Evolutionary conservation across 2,329 filamentous ascomycete species (phyloP).

Genomic region (Bimuria novae-zelandiae): DNA sequence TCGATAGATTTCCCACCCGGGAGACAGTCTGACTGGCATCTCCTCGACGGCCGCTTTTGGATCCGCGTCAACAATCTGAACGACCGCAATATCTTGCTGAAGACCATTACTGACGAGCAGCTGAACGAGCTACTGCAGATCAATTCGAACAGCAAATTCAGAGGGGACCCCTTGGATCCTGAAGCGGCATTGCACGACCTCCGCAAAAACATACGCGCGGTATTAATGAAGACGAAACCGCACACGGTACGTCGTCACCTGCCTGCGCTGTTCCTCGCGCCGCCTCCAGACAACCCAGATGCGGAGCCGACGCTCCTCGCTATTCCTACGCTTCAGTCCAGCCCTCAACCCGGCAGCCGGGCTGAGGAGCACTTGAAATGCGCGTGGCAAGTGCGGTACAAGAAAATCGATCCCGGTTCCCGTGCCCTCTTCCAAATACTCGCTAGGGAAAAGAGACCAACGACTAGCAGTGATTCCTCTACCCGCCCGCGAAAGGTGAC

Average conservation of each 20-base stretch:
- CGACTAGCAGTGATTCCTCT: no score
- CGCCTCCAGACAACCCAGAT: background rate
- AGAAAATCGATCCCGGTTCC: conserved; percentile 1
- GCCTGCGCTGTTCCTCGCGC: conserved; percentile 9
- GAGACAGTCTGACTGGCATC: conserved; percentile 36
- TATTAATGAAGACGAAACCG: background rate
- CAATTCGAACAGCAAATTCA: background rate
- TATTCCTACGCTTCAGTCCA: conserved; percentile 4
- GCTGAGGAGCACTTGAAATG: background rate
- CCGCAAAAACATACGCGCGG: background rate
- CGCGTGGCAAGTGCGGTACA: conserved; percentile 10
- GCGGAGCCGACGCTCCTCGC: conserved; percentile 1
- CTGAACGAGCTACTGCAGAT: background rate
- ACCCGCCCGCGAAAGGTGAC: no score
- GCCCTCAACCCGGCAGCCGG: background rate
- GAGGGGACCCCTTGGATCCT: background rate
- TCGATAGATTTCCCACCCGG: conserved; percentile 14
- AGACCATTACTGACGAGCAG: conserved; percentile 33
- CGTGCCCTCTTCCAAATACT: background rate
- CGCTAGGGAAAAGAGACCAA: background rate
- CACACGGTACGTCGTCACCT: background rate
- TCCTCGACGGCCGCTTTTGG: conserved; percentile 64
- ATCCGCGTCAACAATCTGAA: conserved; percentile 50
- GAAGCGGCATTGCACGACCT: background rate
- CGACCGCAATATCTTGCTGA: conserved; percentile 43